phyloP scores from a whole-genome alignment of 2,329 filamentous ascomycete species.

The Chalaropsis ovoidea region DNA sequence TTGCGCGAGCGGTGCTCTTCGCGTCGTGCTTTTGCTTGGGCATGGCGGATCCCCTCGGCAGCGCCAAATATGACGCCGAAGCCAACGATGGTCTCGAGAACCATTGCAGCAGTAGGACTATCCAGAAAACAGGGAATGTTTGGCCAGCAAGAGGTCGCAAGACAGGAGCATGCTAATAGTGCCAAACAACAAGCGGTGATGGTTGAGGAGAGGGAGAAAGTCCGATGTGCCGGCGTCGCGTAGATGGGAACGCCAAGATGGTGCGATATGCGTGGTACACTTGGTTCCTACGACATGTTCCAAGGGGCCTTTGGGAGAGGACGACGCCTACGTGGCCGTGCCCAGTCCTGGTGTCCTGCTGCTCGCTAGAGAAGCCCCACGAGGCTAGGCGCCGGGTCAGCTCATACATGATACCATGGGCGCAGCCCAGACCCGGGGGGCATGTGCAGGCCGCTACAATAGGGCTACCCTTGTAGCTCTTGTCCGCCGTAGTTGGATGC shows the following conservation, averaged over 20 bases:
- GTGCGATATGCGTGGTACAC: not conserved
- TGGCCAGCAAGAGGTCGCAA: not conserved
- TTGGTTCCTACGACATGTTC: not conserved
- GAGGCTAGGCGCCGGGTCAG: not conserved
- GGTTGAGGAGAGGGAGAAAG: not conserved
- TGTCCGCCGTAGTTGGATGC: not conserved
- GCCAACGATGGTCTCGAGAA: conserved; percentile 33
- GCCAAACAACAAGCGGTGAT: not conserved
- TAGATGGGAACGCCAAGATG: not conserved
- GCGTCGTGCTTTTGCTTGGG: conserved; percentile 38
- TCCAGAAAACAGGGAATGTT: not conserved
- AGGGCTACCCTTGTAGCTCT: not conserved
- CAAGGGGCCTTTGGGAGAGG: not conserved
- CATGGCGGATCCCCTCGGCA: conserved; percentile 39
- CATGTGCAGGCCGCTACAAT: not conserved
- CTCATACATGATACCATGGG: conserved; percentile 4
- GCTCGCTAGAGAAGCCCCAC: not conserved
- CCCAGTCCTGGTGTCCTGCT: no score
- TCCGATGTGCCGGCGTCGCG: not conserved
- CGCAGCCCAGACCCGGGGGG: not conserved
- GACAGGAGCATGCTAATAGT: not conserved
- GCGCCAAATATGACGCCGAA: conserved; percentile 39
- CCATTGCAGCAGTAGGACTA: conserved; percentile 25
- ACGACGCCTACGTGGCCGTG: not conserved
- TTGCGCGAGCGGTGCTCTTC: conserved; percentile 41